These are phyloP conservation scores for Aspergillus aculeatinus DNA, from an alignment of 2,329 filamentous ascomycete species.

Conservation along the genomic window DNA sequence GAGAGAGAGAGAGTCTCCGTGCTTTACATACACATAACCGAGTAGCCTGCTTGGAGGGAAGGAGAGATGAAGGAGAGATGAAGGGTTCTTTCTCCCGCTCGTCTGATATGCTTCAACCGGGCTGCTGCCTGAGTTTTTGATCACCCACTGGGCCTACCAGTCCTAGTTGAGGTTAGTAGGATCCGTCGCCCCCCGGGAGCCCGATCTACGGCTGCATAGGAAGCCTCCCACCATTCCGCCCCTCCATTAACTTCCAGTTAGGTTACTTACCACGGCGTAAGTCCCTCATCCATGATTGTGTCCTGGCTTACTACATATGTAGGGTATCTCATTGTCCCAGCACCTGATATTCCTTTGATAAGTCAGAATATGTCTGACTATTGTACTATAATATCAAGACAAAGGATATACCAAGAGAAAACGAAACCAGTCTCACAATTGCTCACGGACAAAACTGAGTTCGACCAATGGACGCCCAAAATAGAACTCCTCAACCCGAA, in stretches of 20 bases:
- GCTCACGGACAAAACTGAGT: neutral
- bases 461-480: neutral
- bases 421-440: neutral
- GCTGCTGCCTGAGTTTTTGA: neutral
- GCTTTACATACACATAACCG: neutral
- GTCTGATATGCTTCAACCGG: neutral
- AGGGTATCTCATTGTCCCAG: too few relatives aligned
- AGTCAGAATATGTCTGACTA: neutral
- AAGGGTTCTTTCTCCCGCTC: constrained; percentile 6
- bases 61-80: neutral
- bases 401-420: neutral
- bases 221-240: neutral
- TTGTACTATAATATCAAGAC: neutral
- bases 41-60: neutral
- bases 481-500: neutral
- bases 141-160: neutral
- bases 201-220: neutral
- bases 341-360: neutral
- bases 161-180: neutral
- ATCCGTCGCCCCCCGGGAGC: neutral
- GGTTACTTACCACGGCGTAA: neutral
- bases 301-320: neutral
- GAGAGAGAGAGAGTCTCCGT: too few relatives aligned
- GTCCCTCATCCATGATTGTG: neutral
- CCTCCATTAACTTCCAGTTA: neutral